phyloP scores from a whole-genome alignment of 768 basidiomycete species.

The Lentinula aciculospora region DNA sequence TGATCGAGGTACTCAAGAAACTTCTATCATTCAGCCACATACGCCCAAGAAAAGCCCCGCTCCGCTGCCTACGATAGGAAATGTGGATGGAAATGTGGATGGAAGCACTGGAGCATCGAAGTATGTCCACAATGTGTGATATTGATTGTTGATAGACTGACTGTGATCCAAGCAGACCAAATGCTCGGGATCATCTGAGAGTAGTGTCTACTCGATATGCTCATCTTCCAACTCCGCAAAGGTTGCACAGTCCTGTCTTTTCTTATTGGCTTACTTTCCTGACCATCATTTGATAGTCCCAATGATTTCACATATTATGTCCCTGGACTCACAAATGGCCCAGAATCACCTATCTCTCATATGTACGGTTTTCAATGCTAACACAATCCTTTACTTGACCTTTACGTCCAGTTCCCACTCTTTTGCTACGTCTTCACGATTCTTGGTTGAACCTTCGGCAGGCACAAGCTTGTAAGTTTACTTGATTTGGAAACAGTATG shows the following conservation, averaged over 20 bases:
- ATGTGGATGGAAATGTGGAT: neutral
- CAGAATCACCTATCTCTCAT: conserved; percentile 6
- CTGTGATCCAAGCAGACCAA: neutral
- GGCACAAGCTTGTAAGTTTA: neutral
- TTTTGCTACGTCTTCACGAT: conserved; percentile 4
- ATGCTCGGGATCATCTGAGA: neutral
- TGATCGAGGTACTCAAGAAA: neutral
- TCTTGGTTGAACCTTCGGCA: neutral
- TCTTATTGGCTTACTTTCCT: neutral
- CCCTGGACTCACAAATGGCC: neutral
- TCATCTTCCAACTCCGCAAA: conserved; percentile 8
- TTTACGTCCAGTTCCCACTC: neutral
- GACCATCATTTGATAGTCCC: neutral
- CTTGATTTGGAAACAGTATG: neutral
- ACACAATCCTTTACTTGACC: neutral
- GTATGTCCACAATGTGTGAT: neutral
- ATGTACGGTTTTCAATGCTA: neutral
- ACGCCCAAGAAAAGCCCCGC: neutral
- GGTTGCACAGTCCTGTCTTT: neutral
- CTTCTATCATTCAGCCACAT: neutral
- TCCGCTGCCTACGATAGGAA: neutral
- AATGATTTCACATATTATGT: neutral
- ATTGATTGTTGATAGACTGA: neutral
- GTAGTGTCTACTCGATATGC: neutral
- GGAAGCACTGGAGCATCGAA: neutral